A percentile compares a stretch with the other conserved stretches of the same genome.
These are phyloP conservation scores for Tolypocladium tropicale DNA, from an alignment of 2,329 filamentous ascomycete species.

Conservation along the genomic window DNA sequence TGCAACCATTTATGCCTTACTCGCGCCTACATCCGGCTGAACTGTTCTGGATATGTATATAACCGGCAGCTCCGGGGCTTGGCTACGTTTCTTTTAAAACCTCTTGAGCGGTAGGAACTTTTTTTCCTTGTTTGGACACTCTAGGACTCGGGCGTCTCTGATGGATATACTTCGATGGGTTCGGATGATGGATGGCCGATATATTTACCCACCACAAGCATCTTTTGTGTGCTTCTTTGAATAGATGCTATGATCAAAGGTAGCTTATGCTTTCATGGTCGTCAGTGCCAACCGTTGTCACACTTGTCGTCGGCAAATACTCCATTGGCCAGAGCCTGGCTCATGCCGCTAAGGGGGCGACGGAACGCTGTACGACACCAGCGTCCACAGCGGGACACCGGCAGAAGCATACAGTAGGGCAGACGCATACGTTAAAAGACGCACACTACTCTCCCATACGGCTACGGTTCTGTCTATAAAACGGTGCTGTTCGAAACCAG, in stretches of 20 bases:
- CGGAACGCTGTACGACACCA: neutral
- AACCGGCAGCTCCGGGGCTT: neutral
- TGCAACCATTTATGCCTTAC: constrained; percentile 2
- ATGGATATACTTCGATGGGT: neutral
- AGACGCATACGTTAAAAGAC: neutral
- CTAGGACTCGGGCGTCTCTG: neutral
- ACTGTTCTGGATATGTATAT: neutral
- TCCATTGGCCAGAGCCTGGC: neutral
- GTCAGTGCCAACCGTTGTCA: neutral
- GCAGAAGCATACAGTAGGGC: neutral
- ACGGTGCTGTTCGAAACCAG: neutral
- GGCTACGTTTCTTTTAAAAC: neutral
- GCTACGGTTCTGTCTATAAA: neutral
- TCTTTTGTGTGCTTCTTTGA: neutral
- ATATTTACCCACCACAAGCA: neutral
- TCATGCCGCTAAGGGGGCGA: too few relatives aligned
- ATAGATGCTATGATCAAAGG: neutral
- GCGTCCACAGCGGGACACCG: neutral
- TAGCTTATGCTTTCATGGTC: neutral
- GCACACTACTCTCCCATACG: neutral
- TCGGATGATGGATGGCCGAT: neutral
- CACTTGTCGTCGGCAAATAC: neutral
- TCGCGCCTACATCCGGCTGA: neutral
- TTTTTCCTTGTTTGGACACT: neutral
- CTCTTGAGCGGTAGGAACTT: neutral